A percentile compares a stretch with the other conserved stretches of the same genome.
phyloP scores from a whole-genome alignment of 208 protist species.

The Leishmania lainsoni region DNA sequence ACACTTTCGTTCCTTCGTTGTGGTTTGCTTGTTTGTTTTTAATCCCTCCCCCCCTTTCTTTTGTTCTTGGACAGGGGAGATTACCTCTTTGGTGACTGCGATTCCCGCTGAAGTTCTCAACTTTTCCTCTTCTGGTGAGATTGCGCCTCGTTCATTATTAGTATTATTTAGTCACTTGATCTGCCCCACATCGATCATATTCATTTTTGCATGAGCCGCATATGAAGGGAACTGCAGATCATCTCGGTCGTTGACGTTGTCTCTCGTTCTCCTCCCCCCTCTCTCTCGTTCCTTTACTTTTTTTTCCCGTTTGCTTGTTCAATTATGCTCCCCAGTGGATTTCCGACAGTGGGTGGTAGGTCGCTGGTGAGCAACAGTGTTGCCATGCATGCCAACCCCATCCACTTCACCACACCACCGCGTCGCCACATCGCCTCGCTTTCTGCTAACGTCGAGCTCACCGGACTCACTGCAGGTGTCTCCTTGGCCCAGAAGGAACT shows the following conservation, averaged over 20 bases:
- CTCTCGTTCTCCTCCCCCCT: too few species aligned
- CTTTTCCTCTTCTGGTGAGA: neutral
- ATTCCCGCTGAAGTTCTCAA: too few species aligned
- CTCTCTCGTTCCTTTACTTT: neutral
- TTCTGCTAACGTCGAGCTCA: conserved; percentile 13
- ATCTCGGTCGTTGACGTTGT: neutral
- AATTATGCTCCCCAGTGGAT: neutral
- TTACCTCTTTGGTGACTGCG: too few species aligned
- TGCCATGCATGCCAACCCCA: neutral
- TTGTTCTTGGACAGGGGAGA: too few species aligned
- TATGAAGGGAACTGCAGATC: neutral
- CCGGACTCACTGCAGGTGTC: conserved; percentile 16
- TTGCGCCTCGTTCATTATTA: neutral
- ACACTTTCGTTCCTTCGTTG: neutral
- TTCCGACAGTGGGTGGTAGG: neutral
- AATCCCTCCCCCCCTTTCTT: too few species aligned
- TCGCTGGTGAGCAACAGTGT: neutral
- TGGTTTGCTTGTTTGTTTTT: neutral
- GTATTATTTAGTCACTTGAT: neutral
- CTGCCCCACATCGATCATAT: neutral
- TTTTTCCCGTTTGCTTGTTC: neutral
- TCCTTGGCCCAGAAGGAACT: neutral
- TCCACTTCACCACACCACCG: conserved; percentile 19
- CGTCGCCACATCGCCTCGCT: neutral
- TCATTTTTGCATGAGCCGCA: neutral